These are phyloP conservation scores for Candida glucosophila DNA, from an alignment of 1,139 yeast species.

Conservation along the genomic window DNA sequence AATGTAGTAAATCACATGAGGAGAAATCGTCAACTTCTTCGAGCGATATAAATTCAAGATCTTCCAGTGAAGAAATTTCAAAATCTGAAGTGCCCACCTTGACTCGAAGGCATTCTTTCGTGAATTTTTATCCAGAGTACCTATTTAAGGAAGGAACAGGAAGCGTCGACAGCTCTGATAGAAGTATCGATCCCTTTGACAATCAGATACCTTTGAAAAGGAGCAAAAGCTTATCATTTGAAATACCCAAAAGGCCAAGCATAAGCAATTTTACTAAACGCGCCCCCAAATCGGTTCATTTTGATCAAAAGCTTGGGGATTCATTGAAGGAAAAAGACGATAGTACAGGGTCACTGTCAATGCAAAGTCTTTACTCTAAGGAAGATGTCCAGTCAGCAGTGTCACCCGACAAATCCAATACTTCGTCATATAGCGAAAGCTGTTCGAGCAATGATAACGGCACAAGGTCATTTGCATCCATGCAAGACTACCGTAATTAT, in stretches of 20 bases:
- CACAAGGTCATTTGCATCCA: slow-evolving; percentile 1
- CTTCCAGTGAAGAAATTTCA: slow-evolving; percentile 4
- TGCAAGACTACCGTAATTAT: slow-evolving; percentile 3
- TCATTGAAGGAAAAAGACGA: not conserved
- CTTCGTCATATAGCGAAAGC: slow-evolving; percentile 4
- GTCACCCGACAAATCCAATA: slow-evolving; percentile 4
- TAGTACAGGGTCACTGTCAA: too few species aligned
- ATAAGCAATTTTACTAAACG: slow-evolving; percentile 4
- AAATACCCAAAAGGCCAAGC: slow-evolving; percentile 4
- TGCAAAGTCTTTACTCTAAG: too few species aligned
- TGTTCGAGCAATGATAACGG: too few species aligned
- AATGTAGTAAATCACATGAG: not conserved
- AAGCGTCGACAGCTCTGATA: slow-evolving; percentile 4
- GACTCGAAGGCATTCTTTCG: slow-evolving; percentile 6
- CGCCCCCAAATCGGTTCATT: slow-evolving; percentile 5
- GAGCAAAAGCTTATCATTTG: slow-evolving; percentile 6
- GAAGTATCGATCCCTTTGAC: slow-evolving; percentile 7
- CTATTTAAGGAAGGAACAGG: slow-evolving; percentile 5
- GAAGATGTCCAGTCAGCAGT: too few species aligned
- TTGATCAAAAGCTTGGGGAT: slow-evolving; percentile 2
- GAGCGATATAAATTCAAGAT: slow-evolving; percentile 3
- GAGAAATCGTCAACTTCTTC: slow-evolving; percentile 2
- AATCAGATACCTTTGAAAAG: slow-evolving; percentile 4
- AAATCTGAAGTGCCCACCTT: slow-evolving; percentile 4
- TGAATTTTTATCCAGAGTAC: slow-evolving; percentile 3